A percentile compares a stretch with the other conserved stretches of the same genome.
phyloP scores from a whole-genome alignment of 345 rosid genomes.

The Conringia planisiliqua region DNA sequence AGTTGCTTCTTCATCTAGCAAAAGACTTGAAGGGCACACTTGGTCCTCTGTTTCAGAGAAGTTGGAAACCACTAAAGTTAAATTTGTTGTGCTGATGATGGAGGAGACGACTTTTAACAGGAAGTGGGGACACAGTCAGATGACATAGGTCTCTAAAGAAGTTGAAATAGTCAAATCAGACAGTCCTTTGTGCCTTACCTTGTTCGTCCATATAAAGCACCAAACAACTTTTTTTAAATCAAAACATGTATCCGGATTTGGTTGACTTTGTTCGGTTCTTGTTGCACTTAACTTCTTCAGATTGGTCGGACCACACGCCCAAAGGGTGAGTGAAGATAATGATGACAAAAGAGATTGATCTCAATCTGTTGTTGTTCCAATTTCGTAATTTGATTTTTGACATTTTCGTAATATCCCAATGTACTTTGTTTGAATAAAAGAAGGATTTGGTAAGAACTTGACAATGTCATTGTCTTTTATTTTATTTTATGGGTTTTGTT shows the following conservation, averaged over 20 bases:
- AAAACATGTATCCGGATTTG: background rate
- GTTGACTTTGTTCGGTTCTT: slow-evolving; percentile 17
- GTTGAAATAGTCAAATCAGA: slow-evolving; percentile 27
- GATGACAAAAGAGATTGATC: background rate
- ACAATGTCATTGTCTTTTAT: background rate
- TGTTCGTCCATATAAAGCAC: background rate
- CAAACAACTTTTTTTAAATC: too few relatives aligned
- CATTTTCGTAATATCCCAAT: background rate
- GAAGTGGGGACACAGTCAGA: slow-evolving; percentile 27
- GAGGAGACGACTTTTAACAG: slow-evolving; percentile 25
- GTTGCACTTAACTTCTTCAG: slow-evolving; percentile 5
- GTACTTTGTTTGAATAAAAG: background rate
- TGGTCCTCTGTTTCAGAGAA: slow-evolving; percentile 26
- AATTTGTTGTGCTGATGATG: slow-evolving; percentile 5
- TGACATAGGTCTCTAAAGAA: slow-evolving; percentile 4
- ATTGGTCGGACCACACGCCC: slow-evolving; percentile 12
- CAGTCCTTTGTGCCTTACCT: background rate
- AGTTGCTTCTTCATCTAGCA: background rate
- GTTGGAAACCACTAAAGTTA: slow-evolving; percentile 32
- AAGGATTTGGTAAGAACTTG: slow-evolving; percentile 14
- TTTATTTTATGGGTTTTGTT: background rate
- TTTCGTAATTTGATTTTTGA: background rate
- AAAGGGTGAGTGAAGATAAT: slow-evolving; percentile 7
- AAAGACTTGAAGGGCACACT: slow-evolving; percentile 12
- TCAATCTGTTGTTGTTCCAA: background rate